These are phyloP conservation scores for Hypsizygus marmoreus DNA, from an alignment of 768 basidiomycete genomes.

Conservation along the genomic window DNA sequence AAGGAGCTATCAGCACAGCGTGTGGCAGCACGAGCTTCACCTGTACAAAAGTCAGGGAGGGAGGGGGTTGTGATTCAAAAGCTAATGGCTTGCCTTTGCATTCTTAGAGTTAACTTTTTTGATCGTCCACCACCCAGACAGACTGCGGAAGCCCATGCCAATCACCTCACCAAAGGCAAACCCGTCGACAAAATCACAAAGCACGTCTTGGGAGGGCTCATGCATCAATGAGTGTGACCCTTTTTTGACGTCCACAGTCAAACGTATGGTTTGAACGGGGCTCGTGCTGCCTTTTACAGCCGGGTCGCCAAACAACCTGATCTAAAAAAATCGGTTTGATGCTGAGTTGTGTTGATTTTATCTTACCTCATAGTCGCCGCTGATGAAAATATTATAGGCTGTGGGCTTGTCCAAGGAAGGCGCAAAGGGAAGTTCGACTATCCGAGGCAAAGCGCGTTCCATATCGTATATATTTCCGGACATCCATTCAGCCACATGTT, in stretches of 20 bases:
- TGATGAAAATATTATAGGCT: conserved; percentile 69
- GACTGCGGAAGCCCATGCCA: conserved; percentile 62
- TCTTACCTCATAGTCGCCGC: conserved; percentile 80
- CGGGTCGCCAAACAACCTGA: conserved; percentile 84
- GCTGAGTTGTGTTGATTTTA: conserved; percentile 1
- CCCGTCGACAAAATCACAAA: conserved; percentile 74
- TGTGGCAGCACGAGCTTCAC: conserved; percentile 29
- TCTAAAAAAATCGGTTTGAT: conserved; percentile 40
- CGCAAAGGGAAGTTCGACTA: conserved; percentile 48
- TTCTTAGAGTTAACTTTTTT: conserved; percentile 21
- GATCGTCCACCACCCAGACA: conserved; percentile 59
- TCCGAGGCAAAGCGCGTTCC: conserved; percentile 50
- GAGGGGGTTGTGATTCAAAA: conserved; percentile 4
- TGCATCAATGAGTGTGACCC: conserved; percentile 33
- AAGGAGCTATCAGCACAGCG: conserved; percentile 50
- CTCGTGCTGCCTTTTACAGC: conserved; percentile 34
- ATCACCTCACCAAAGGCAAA: conserved; percentile 71
- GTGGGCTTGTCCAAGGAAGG: conserved; percentile 46
- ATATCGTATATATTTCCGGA: conserved; percentile 85
- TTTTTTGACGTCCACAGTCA: conserved; percentile 47
- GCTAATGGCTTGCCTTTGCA: conserved; percentile 13
- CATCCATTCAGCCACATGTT: conserved; percentile 59
- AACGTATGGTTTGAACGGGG: conserved; percentile 58
- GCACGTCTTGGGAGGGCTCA: conserved; percentile 53
- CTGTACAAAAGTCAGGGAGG: conserved; percentile 17